Evolutionary conservation across 441 rosid genomes (phyloP).

Genomic region (Breynia disticha): DNA sequence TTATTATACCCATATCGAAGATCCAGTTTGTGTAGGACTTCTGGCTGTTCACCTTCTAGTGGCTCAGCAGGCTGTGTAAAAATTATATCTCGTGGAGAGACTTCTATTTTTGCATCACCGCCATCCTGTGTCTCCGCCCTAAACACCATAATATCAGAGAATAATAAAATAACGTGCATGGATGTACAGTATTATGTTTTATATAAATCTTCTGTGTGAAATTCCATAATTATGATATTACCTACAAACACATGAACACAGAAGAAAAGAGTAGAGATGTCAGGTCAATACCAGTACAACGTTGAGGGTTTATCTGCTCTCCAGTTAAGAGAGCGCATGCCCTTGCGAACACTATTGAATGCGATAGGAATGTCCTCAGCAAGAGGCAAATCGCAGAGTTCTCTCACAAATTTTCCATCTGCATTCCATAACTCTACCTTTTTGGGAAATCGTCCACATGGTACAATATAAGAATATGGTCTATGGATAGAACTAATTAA

Average conservation of each 20-base stretch:
- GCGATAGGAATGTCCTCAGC: constrained; percentile 94
- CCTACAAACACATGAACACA: not conserved
- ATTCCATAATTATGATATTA: not conserved
- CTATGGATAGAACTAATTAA: constrained; percentile 60
- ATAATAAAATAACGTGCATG: constrained; percentile 4
- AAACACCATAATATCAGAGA: constrained; percentile 21
- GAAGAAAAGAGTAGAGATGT: constrained; percentile 1
- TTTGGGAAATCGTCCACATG: constrained; percentile 91
- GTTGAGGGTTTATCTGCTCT: constrained; percentile 90
- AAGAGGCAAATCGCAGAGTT: constrained; percentile 80
- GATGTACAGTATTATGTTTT: not conserved
- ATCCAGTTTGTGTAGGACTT: constrained; percentile 79
- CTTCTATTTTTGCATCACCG: constrained; percentile 92
- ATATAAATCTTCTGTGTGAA: no score
- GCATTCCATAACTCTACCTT: constrained; percentile 79
- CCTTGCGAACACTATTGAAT: constrained; percentile 78
- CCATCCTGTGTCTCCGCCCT: constrained; percentile 99
- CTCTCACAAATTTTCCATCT: constrained; percentile 67
- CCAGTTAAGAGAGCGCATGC: constrained; percentile 90
- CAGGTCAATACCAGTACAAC: constrained; percentile 55
- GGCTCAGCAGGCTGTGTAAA: constrained; percentile 71
- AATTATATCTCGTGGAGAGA: constrained; percentile 85
- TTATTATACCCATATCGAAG: constrained; percentile 84
- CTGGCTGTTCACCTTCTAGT: constrained; percentile 63
- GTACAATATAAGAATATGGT: constrained; percentile 86